Evolutionary conservation across 176 grass and related monocot species (phyloP).

Genomic region (Carex littledalei): DNA sequence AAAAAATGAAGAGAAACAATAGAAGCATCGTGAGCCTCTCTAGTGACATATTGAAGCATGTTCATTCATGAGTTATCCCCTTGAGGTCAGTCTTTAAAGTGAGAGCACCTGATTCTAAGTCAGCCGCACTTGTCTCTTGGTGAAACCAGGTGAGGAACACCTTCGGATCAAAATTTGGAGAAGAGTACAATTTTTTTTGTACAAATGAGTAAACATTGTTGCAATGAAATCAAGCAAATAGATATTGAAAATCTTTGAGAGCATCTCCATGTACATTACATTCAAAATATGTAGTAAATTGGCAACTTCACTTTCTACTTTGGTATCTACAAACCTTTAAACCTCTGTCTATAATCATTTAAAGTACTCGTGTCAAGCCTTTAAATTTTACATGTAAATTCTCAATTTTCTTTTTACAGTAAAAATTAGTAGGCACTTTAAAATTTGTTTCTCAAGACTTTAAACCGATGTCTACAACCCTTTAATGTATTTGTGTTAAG

Average conservation of each 20-base stretch:
- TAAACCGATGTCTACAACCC: too few relatives aligned
- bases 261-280: not conserved
- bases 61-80: conserved; percentile 63
- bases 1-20: conserved; percentile 91
- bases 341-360: too few relatives aligned
- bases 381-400: too few relatives aligned
- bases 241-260: not conserved
- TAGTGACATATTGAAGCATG: conserved; percentile 76
- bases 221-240: not conserved
- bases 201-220: conserved; percentile 24
- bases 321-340: too few relatives aligned
- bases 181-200: conserved; percentile 94
- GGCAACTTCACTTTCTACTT: not conserved
- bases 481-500: too few relatives aligned
- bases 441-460: too few relatives aligned
- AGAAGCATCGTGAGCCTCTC: conserved; percentile 84
- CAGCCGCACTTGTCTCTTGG: conserved; percentile 90
- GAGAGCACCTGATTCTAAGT: conserved; percentile 93
- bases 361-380: too few relatives aligned
- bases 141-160: conserved; percentile 84
- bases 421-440: too few relatives aligned
- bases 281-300: not conserved
- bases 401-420: too few relatives aligned
- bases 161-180: conserved; percentile 92
- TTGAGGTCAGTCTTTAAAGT: conserved; percentile 98